phyloP scores from a whole-genome alignment of 257 asterid genomes.

The Knoxia roxburghii region DNA sequence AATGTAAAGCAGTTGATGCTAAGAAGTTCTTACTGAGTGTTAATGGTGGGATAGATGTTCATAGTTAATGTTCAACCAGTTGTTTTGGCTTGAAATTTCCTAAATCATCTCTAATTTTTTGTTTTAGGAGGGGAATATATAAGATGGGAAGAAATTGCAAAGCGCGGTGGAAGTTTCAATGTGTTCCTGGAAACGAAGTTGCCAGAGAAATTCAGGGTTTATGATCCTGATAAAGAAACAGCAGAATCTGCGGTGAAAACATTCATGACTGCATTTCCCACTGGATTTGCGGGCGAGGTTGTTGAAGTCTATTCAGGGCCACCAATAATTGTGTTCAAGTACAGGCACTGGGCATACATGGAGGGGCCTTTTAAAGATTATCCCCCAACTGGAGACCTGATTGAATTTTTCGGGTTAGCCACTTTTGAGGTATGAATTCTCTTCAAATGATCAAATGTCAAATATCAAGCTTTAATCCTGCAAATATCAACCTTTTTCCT shows the following conservation, averaged over 20 bases:
- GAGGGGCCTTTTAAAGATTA: slow-evolving; percentile 59
- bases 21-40: slow-evolving; percentile 27
- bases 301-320: slow-evolving; percentile 69
- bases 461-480: no score
- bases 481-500: no score
- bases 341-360: slow-evolving; percentile 77
- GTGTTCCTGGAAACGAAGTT: slow-evolving; percentile 57
- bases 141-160: slow-evolving; percentile 29
- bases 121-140: slow-evolving; percentile 16
- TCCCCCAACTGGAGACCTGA: slow-evolving; percentile 51
- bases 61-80: no score
- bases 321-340: slow-evolving; percentile 57
- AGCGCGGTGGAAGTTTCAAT: slow-evolving; percentile 70
- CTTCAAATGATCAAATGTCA: background rate
- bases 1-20: slow-evolving; percentile 37
- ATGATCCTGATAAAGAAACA: slow-evolving; percentile 51
- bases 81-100: background rate
- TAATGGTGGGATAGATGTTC: slow-evolving; percentile 31
- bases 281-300: slow-evolving; percentile 64
- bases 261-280: slow-evolving; percentile 47
- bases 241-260: slow-evolving; percentile 44
- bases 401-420: slow-evolving; percentile 47
- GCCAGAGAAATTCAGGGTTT: slow-evolving; percentile 44
- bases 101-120: no score
- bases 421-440: slow-evolving; percentile 48